These are phyloP conservation scores for Dryadomyces quercivorus DNA, from an alignment of 2,329 filamentous ascomycete genomes.

Conservation along the genomic window DNA sequence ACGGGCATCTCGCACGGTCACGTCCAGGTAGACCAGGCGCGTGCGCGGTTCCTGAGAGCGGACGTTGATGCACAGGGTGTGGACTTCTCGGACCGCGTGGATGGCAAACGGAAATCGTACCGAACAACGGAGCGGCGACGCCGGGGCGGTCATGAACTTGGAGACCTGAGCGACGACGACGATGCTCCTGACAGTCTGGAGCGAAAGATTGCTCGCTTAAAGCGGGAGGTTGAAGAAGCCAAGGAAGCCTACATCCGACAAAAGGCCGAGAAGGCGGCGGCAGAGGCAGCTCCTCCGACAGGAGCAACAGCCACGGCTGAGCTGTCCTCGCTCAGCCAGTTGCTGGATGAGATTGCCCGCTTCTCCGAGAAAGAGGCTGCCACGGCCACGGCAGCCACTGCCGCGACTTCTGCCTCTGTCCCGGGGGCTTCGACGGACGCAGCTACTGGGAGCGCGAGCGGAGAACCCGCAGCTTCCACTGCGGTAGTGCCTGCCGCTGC, in stretches of 20 bases:
- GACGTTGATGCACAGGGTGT: conserved; percentile 65
- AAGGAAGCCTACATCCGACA: conserved; percentile 49
- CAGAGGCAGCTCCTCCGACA: conserved; percentile 28
- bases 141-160: conserved; percentile 43
- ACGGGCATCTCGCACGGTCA: conserved; percentile 64
- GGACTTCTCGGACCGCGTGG: conserved; percentile 84
- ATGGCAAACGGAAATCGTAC: conserved; percentile 73
- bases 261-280: conserved; percentile 30
- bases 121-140: conserved; percentile 58
- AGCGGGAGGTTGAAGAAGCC: conserved; percentile 68
- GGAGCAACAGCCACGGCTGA: conserved; percentile 18
- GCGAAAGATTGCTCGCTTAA: conserved; percentile 68
- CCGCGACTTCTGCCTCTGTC: neutral
- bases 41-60: conserved; percentile 64
- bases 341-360: conserved; percentile 53
- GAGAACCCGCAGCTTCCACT: conserved; percentile 9
- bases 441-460: neutral
- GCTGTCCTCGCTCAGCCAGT: conserved; percentile 55
- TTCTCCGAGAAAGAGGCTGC: conserved; percentile 15
- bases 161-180: conserved; percentile 65
- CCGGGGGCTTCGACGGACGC: neutral
- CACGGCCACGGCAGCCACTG: no score
- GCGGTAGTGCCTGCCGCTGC: conserved; percentile 6
- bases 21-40: conserved; percentile 66
- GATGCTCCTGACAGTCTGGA: conserved; percentile 37